These are phyloP conservation scores for Zanthoxylum bungeanum DNA, from an alignment of 345 rosid species.

Conservation along the genomic window DNA sequence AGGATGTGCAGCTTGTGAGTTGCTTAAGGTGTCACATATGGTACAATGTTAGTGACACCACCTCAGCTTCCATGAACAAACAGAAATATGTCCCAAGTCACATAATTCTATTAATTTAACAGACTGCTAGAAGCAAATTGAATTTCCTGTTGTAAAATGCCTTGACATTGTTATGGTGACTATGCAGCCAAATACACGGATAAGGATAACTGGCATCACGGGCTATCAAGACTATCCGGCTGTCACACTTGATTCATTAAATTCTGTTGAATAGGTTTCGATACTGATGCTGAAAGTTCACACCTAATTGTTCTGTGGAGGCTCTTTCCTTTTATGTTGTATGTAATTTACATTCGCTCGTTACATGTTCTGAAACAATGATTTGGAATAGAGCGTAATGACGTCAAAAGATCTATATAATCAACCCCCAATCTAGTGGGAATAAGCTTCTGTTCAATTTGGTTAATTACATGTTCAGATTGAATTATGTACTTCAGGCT, in stretches of 20 bases:
- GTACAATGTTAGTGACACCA: not conserved
- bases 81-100: not conserved
- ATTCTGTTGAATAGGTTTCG: not conserved
- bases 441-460: too few relatives aligned
- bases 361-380: not conserved
- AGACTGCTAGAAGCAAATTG: not conserved
- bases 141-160: not conserved
- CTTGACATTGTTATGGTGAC: conserved; percentile 2
- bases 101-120: not conserved
- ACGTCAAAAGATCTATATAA: too few relatives aligned
- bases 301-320: not conserved
- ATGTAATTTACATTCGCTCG: conserved; percentile 19
- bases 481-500: too few relatives aligned
- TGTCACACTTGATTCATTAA: conserved; percentile 39
- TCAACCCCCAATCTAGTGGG: too few relatives aligned
- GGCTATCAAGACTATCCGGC: conserved; percentile 78
- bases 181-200: conserved; percentile 83
- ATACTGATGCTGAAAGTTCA: not conserved
- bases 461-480: not conserved
- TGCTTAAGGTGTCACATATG: not conserved
- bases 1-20: not conserved
- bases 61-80: not conserved
- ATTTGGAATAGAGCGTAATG: too few relatives aligned
- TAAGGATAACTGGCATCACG: conserved; percentile 78
- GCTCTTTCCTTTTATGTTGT: conserved; percentile 3